A percentile compares a stretch with the other conserved stretches of the same genome.
Conservation (phyloP, 768 basidiomycete species). For the Phylloporus scabripes region DNA sequence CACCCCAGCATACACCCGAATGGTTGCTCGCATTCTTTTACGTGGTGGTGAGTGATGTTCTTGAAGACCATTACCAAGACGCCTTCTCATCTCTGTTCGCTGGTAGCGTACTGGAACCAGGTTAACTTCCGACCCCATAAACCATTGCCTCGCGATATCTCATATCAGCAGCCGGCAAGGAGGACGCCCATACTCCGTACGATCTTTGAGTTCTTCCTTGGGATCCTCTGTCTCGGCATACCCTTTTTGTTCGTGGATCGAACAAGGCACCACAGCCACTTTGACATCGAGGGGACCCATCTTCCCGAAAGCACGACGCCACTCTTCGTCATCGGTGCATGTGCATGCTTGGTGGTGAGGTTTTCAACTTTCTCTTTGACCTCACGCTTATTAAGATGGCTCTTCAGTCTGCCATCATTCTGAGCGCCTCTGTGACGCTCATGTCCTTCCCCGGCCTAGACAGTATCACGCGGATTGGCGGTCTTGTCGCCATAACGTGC, state of each 20-base stretch:
- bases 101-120: slow-evolving; percentile 61
- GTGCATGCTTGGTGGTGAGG: slow-evolving; percentile 60
- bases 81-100: slow-evolving; percentile 3
- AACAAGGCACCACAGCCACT: slow-evolving; percentile 37
- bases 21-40: slow-evolving; percentile 63
- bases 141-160: slow-evolving; percentile 53
- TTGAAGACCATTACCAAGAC: neutral
- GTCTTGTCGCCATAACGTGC: slow-evolving; percentile 62
- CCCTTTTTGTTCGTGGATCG: slow-evolving; percentile 70
- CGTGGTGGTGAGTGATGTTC: slow-evolving; percentile 50
- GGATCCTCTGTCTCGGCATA: slow-evolving; percentile 68
- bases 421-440: slow-evolving; percentile 80
- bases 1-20: slow-evolving; percentile 48
- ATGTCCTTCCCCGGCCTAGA: slow-evolving; percentile 74
- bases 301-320: slow-evolving; percentile 43
- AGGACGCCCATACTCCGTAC: slow-evolving; percentile 42
- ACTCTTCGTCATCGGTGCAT: slow-evolving; percentile 59
- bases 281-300: slow-evolving; percentile 57
- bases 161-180: slow-evolving; percentile 23
- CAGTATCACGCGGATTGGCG: slow-evolving; percentile 54
- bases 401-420: slow-evolving; percentile 66
- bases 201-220: slow-evolving; percentile 52
- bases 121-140: slow-evolving; percentile 63
- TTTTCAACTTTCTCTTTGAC: neutral
- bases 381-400: neutral